Evolutionary conservation across 179 eudicot species (phyloP).

Genomic region (Silene noctiflora): DNA sequence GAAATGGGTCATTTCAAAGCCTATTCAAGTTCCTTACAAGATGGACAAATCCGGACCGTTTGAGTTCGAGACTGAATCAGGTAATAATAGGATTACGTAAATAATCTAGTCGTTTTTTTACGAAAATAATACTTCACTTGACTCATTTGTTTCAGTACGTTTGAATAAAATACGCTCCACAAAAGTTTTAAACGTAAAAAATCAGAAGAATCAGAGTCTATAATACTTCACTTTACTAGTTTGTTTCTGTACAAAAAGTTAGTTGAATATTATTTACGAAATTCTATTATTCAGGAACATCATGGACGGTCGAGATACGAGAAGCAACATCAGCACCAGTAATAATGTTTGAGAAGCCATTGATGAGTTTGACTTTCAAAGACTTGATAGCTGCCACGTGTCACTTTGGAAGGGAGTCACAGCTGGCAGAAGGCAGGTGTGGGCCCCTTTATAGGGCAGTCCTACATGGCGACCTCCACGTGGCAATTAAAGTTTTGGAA

Average conservation of each 20-base stretch:
- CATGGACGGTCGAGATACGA: constrained; percentile 75
- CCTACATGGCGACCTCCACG: constrained; percentile 82
- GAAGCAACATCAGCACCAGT: constrained; percentile 69
- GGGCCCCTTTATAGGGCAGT: constrained; percentile 91
- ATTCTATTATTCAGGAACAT: constrained; percentile 36
- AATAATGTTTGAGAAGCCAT: constrained; percentile 95
- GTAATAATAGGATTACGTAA: background rate
- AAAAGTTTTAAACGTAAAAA: too few species aligned
- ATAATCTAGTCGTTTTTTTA: too few species aligned
- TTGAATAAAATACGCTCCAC: too few species aligned
- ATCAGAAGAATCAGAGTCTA: too few species aligned
- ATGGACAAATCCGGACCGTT: constrained; percentile 87
- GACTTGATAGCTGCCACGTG: constrained; percentile 89
- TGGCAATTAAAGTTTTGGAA: constrained; percentile 91
- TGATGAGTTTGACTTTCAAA: constrained; percentile 81
- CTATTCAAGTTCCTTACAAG: constrained; percentile 44
- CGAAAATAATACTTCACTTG: too few species aligned
- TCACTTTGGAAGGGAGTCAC: constrained; percentile 76
- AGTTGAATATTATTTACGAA: background rate
- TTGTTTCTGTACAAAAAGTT: too few species aligned
- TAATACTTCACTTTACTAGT: too few species aligned
- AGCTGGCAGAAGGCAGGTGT: constrained; percentile 72
- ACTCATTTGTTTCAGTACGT: too few species aligned
- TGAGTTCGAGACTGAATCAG: constrained; percentile 69
- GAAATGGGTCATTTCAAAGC: constrained; percentile 80